Base-by-base conservation (phyloP, 805 yeast genomes). In the Candida saitoana region DNA sequence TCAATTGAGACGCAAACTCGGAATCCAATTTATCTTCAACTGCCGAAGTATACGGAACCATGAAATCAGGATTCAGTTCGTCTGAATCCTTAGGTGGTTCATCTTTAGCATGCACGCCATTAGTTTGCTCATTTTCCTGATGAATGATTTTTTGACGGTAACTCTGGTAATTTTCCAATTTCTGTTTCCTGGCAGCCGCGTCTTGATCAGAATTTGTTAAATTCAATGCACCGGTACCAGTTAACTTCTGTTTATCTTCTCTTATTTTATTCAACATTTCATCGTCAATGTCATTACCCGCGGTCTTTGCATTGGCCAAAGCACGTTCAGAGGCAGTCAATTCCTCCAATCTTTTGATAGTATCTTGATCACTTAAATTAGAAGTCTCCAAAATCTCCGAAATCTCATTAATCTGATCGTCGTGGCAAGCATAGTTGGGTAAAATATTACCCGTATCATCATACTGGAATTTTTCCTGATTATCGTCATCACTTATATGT, bases 1-100 rank as follows among this genome's bases (percentile, higher is more conserved):
- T 74, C 48, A 77, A 59, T 45, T 65, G 59, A 16, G 69, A 72
- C 0, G 87, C 87, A 48, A 79, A 66, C 52, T 77, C 79, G 18
- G 77, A 70, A 56, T 82, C 88, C 39, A 74, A 65, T 49, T 74
- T 76, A 54, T 82, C 85, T 57, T 82, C 88, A 17, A 70, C 71
- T 29, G 82, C 87, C 7, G 82, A 73, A 2, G 88, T 82, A 56
- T 82, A 82, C 1, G 87, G 87, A n/a, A 79, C 61, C 66, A 70
- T 59, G 41, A 69, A 69, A 34, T 63, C 68, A 19, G 52, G 52
- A 25, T 40, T 32, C 41, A 11, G 15, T 17, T 42, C 33, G 5
- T 25, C 29, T 3, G 37, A 31, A 16, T 33, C n/a, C 6, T 27
- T 27, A 24, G 35, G 29, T 3, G 15, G 14, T 19, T 29, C 41